Evolutionary conservation across 2,329 filamentous ascomycete species (phyloP), one percentile per base, ranked within the genome.

Genomic region (Juglanconis sp.): DNA sequence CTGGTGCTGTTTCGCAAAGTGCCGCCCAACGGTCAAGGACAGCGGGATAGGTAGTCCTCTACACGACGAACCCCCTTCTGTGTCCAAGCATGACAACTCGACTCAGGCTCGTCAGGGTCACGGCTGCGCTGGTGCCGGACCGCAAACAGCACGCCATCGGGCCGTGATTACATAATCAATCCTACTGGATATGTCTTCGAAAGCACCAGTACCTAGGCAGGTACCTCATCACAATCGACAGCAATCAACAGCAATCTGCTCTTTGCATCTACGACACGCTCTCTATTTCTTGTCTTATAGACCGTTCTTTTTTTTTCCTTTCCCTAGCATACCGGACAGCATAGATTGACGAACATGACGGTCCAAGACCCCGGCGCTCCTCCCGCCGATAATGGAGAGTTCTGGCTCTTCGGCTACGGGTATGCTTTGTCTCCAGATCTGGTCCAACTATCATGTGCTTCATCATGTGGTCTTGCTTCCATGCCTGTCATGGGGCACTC

Each of bases 391-490:
- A 67, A 67, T 65, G 79, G 84, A 40, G 91, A 96, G 71, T 92
- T 98, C 69, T 99, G 95, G 95, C 81, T 99, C 50, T 98, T 96
- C 75, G 95, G 95, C 64, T 99, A 98, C 71, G 95, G 94, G 94
- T 96, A 61, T 62, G 67, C 63, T 52, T 61, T 42, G 53, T 42
- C 53, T 36, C 59, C 47, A 63, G 55, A 53, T 51, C 36, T 24
- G 38, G 7, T 36, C 13, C 57, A 32, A 15, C 32, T 47, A 30
- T 36, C 31, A 11, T 15, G 42, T 60, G 6, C 9, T 40, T 5
- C 15, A 24, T 35, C 24, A 24, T 24, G 24, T 24, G 24, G 24
- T 24, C 24, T 47, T 35, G 10, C 13, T 30, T 11, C 15, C 53
- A 24, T 47, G 35, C 5, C 11, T 24, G 6, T 34, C 47, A 54